Evolutionary conservation across 2,329 filamentous ascomycete genomes (phyloP).

Genomic region (Colletotrichum lindemuthianum): DNA sequence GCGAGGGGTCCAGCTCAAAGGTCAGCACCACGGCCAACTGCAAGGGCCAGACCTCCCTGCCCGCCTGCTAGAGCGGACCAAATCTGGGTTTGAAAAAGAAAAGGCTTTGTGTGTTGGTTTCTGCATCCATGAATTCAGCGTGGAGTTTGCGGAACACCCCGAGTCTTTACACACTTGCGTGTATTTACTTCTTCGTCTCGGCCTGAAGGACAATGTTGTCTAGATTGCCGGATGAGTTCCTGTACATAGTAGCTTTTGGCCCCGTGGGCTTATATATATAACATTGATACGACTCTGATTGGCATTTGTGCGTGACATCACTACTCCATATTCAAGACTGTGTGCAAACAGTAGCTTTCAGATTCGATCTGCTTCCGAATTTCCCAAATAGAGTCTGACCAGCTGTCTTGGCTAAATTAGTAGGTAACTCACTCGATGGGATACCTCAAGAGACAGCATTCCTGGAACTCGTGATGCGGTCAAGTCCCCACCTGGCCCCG

Average conservation of each 20-base stretch:
- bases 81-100: too few species aligned
- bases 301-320: not conserved
- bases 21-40: slow-evolving; percentile 36
- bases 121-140: slow-evolving; percentile 6
- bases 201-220: not conserved
- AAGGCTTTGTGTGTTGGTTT: not conserved
- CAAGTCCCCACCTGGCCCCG: too few species aligned
- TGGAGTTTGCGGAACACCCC: not conserved
- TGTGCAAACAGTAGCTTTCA: too few species aligned
- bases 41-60: slow-evolving; percentile 34
- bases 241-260: slow-evolving; percentile 32
- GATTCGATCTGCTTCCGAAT: too few species aligned
- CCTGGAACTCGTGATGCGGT: too few species aligned
- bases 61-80: slow-evolving; percentile 21
- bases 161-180: slow-evolving; percentile 1
- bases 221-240: slow-evolving; percentile 4
- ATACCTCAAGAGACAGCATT: too few species aligned
- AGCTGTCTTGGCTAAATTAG: too few species aligned
- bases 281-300: not conserved
- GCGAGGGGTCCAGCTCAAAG: slow-evolving; percentile 30
- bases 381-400: too few species aligned
- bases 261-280: slow-evolving; percentile 10
- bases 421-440: too few species aligned
- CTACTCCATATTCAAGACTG: too few species aligned
- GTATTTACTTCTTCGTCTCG: slow-evolving; percentile 24